phyloP scores from a whole-genome alignment of 352 stramenopile species.

The Globisporangium okanoganense region DNA sequence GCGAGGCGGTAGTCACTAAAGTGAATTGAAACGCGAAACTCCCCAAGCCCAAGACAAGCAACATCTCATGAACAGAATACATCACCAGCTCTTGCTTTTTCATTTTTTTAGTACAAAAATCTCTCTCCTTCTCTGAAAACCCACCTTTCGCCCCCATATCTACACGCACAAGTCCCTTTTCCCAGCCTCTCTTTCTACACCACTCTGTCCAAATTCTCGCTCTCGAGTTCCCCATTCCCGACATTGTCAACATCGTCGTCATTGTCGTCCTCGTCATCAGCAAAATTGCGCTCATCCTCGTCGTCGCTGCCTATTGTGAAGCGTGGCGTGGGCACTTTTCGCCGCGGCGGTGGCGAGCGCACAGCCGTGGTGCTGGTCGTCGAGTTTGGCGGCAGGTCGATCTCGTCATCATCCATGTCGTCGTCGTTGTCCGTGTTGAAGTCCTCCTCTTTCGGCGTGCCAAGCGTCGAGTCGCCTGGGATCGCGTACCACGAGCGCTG shows the following conservation, averaged over 20 bases:
- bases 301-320: slow-evolving; percentile 51
- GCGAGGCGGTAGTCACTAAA: too few species aligned
- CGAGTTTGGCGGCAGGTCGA: slow-evolving; percentile 13
- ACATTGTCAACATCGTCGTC: neutral
- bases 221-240: neutral
- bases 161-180: neutral
- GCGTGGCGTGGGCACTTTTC: slow-evolving; percentile 24
- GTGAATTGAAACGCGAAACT: neutral
- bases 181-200: neutral
- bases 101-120: slow-evolving; percentile 3
- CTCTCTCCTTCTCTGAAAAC: neutral
- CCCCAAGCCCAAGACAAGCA: neutral
- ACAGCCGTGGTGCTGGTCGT: slow-evolving; percentile 16
- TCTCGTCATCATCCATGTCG: slow-evolving; percentile 18
- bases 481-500: slow-evolving; percentile 48
- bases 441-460: slow-evolving; percentile 11
- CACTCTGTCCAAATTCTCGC: neutral
- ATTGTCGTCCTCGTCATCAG: neutral
- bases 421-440: slow-evolving; percentile 5
- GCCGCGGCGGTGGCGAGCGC: slow-evolving; percentile 25
- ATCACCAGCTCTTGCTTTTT: neutral
- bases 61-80: neutral
- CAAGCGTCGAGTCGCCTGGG: slow-evolving; percentile 30
- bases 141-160: neutral
- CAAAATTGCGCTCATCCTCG: slow-evolving; percentile 20